Percentiles rank a stretch among this genome's conserved stretches.
phyloP scores from a whole-genome alignment of 768 basidiomycete species.

The Collybia sordida region DNA sequence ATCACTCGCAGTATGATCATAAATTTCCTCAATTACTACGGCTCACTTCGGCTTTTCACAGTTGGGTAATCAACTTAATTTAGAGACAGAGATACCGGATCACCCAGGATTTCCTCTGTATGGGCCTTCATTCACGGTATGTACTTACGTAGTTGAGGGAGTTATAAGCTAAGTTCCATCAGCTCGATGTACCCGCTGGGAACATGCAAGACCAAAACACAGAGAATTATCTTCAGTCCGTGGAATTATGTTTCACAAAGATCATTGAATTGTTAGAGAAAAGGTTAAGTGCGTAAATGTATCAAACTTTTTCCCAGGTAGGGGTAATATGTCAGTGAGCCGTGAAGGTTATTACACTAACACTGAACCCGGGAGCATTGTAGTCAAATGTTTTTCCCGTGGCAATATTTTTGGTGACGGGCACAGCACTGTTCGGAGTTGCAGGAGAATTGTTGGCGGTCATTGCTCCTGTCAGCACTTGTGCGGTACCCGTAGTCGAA shows the following conservation, averaged over 20 bases:
- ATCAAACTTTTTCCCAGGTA: too few relatives aligned
- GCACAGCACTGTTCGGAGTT: slow-evolving; percentile 46
- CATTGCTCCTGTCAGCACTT: slow-evolving; percentile 48
- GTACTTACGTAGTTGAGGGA: slow-evolving; percentile 4
- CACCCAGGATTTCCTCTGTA: slow-evolving; percentile 73
- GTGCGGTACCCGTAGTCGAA: slow-evolving; percentile 38
- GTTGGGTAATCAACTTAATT: slow-evolving; percentile 52
- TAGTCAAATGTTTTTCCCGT: slow-evolving; percentile 56
- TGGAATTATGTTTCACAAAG: slow-evolving; percentile 41
- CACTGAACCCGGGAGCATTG: slow-evolving; percentile 47
- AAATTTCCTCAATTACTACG: background rate
- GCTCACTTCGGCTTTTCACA: slow-evolving; percentile 22
- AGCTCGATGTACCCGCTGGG: slow-evolving; percentile 71
- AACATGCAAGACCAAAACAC: slow-evolving; percentile 76
- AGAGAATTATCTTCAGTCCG: slow-evolving; percentile 46
- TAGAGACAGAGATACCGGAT: slow-evolving; percentile 74
- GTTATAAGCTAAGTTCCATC: background rate
- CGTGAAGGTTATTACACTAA: slow-evolving; percentile 37
- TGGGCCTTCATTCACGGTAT: slow-evolving; percentile 71
- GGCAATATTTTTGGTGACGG: slow-evolving; percentile 40
- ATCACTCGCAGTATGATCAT: slow-evolving; percentile 59
- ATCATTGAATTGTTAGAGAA: slow-evolving; percentile 29
- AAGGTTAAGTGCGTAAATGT: slow-evolving; percentile 13
- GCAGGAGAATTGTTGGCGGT: slow-evolving; percentile 57
- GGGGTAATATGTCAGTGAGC: slow-evolving; percentile 8